phyloP scores from a whole-genome alignment of 257 asterid genomes.

The Dorcoceras hygrometricum region DNA sequence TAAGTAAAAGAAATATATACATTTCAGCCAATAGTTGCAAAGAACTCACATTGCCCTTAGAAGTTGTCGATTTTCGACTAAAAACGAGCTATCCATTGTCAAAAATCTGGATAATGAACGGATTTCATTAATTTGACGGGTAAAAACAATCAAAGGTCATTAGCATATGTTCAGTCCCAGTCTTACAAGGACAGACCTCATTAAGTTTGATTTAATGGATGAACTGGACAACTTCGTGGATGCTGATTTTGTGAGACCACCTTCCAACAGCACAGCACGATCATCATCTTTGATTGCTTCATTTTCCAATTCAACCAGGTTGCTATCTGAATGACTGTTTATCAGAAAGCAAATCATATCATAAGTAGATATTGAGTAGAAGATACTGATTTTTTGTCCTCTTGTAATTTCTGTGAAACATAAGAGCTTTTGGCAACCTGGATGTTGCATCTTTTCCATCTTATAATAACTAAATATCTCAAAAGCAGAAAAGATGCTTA shows the following conservation, averaged over 20 bases:
- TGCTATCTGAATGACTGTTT: conserved; percentile 81
- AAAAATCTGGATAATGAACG: conserved; percentile 40
- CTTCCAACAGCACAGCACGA: conserved; percentile 76
- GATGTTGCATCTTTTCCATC: conserved; percentile 4
- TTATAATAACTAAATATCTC: not conserved
- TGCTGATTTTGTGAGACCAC: conserved; percentile 71
- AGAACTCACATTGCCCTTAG: conserved; percentile 54
- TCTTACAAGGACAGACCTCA: conserved; percentile 46
- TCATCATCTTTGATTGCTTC: conserved; percentile 76
- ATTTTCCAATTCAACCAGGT: conserved; percentile 58
- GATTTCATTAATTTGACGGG: conserved; percentile 16
- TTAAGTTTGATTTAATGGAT: conserved; percentile 65
- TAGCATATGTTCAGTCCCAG: not conserved
- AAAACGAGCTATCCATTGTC: conserved; percentile 48
- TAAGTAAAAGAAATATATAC: conserved; percentile 20
- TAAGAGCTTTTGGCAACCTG: conserved; percentile 7
- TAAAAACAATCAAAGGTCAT: conserved; percentile 15
- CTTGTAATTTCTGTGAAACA: conserved; percentile 7
- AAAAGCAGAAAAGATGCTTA: conserved; percentile 34
- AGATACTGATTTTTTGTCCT: not conserved
- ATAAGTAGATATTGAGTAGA: conserved; percentile 16
- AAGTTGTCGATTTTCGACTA: conserved; percentile 47
- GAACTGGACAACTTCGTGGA: conserved; percentile 54
- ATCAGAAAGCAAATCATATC: conserved; percentile 24
- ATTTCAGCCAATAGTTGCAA: conserved; percentile 9